phyloP scores from a whole-genome alignment of 306 rosid species.

The Quercus alba region DNA sequence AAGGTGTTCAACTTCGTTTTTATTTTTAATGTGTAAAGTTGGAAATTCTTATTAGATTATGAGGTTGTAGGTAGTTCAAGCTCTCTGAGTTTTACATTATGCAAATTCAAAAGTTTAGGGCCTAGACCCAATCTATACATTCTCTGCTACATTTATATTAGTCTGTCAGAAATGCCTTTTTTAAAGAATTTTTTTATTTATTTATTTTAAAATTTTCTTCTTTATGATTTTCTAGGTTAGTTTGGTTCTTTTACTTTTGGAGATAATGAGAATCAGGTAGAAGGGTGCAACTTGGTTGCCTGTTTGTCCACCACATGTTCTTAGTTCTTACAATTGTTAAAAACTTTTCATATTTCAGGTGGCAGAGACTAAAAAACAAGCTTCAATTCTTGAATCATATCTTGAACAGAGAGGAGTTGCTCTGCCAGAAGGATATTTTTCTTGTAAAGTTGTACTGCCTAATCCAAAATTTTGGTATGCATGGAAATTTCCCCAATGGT shows the following conservation, averaged over 20 bases:
- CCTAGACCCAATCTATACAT: not conserved
- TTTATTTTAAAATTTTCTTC: not conserved
- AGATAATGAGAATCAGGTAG: not conserved
- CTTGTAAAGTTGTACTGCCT: constrained; percentile 82
- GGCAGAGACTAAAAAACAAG: constrained; percentile 60
- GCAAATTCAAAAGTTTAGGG: not conserved
- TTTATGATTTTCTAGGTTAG: not conserved
- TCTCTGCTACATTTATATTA: not conserved
- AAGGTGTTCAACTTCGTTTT: too few relatives aligned
- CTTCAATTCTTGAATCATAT: constrained; percentile 76
- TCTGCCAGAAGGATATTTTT: constrained; percentile 63
- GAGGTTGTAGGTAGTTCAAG: too few relatives aligned
- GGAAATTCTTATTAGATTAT: too few relatives aligned
- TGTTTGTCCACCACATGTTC: not conserved
- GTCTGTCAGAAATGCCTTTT: not conserved
- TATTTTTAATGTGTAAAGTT: too few relatives aligned
- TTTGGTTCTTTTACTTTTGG: too few relatives aligned
- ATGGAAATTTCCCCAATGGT: not conserved
- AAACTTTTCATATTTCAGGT: constrained; percentile 43
- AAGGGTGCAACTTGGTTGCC: not conserved
- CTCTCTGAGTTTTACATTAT: not conserved
- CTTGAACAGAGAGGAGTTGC: constrained; percentile 86
- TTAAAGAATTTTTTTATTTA: not conserved
- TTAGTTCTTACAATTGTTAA: not conserved
- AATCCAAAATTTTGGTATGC: constrained; percentile 80